A percentile compares a stretch with the other conserved stretches of the same genome.
These are phyloP conservation scores for Apiospora kogelbergensis DNA, from an alignment of 2,329 filamentous ascomycete species.

Conservation along the genomic window DNA sequence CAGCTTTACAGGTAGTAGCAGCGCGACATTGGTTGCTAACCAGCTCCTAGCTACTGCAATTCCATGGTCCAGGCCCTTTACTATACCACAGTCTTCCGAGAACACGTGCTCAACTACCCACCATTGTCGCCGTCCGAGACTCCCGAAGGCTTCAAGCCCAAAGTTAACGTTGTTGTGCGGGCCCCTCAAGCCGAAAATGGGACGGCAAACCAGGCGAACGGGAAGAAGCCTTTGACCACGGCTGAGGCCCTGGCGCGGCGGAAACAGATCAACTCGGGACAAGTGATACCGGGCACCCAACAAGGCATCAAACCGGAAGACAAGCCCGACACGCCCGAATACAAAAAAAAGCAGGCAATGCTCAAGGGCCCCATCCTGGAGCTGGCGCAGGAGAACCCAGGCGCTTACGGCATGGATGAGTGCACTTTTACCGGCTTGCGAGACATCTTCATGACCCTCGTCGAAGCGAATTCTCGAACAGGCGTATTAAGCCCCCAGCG, in stretches of 20 bases:
- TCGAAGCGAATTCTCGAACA: conserved; percentile 76
- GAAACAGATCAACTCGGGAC: conserved; percentile 53
- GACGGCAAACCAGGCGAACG: conserved; percentile 43
- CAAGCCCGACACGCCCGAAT: conserved; percentile 91
- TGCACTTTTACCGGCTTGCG: conserved; percentile 93
- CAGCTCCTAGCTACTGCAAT: conserved; percentile 81
- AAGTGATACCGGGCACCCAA: conserved; percentile 51
- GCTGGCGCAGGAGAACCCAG: conserved; percentile 76
- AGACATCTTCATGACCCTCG: conserved; percentile 91
- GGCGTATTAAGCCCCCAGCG: conserved; percentile 90
- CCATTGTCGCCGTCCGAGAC: conserved; percentile 68
- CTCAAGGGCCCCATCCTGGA: conserved; percentile 84
- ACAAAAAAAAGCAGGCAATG: conserved; percentile 96
- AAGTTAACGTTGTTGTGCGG: conserved; percentile 62
- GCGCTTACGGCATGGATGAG: conserved; percentile 87
- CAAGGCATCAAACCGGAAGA: conserved; percentile 74
- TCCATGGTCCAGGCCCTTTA: conserved; percentile 97
- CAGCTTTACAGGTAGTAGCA: background rate
- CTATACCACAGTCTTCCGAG: conserved; percentile 90
- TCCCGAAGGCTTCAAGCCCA: conserved; percentile 57
- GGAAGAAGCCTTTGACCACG: conserved; percentile 53
- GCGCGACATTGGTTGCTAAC: background rate
- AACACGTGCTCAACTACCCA: conserved; percentile 91
- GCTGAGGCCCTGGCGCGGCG: conserved; percentile 59
- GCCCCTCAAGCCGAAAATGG: conserved; percentile 51